Conservation (phyloP, 2,329 filamentous ascomycete genomes). For the Fusarium secorum region DNA sequence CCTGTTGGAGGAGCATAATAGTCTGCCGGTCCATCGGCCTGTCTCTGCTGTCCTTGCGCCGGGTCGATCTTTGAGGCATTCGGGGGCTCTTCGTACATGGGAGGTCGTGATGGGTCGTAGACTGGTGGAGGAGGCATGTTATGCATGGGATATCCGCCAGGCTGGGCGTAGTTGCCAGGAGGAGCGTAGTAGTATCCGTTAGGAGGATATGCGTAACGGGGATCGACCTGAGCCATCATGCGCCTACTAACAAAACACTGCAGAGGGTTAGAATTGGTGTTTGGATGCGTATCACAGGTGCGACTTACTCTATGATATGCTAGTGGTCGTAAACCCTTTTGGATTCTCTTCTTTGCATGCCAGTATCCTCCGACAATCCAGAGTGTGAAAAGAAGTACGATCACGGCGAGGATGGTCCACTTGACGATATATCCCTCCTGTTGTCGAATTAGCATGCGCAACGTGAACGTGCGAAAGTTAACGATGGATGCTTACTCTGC, state of each 20-base stretch:
- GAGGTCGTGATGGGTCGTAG: conserved; percentile 66
- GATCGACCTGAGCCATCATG: conserved; percentile 57
- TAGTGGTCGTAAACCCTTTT: conserved; percentile 70
- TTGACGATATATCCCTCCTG: conserved; percentile 72
- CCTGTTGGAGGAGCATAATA: conserved; percentile 55
- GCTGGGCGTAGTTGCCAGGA: conserved; percentile 35
- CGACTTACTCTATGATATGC: conserved; percentile 71
- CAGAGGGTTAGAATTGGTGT: conserved; percentile 1
- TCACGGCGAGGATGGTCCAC: conserved; percentile 71
- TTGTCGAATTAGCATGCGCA: conserved; percentile 5
- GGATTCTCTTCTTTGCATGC: conserved; percentile 73
- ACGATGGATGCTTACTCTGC: conserved; percentile 34
- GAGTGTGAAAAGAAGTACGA: conserved; percentile 65
- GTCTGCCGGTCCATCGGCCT: conserved; percentile 25
- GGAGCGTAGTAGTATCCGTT: conserved; percentile 52
- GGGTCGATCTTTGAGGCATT: conserved; percentile 63
- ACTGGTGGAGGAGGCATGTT: conserved; percentile 61
- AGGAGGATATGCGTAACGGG: conserved; percentile 56
- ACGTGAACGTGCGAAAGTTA: neutral
- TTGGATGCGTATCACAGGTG: neutral
- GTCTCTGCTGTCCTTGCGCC: conserved; percentile 50
- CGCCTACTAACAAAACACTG: conserved; percentile 62
- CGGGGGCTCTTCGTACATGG: conserved; percentile 60
- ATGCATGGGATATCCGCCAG: conserved; percentile 42
- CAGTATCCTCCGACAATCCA: conserved; percentile 74